Evolutionary conservation across 2,329 filamentous ascomycete species (phyloP).

Genomic region (Aspergillus fischeri): DNA sequence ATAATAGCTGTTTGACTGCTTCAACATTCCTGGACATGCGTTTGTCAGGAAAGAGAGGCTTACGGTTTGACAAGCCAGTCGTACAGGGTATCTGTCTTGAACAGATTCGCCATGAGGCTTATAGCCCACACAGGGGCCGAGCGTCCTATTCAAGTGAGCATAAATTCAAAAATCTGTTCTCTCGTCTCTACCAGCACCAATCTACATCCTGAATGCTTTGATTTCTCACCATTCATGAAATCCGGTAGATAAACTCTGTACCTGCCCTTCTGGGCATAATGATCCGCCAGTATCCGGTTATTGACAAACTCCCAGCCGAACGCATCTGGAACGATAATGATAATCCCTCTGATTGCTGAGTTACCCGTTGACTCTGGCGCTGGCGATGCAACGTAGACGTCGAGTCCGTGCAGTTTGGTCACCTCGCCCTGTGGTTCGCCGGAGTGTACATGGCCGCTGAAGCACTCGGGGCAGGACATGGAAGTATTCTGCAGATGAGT

Average conservation of each 20-base stretch:
- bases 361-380: slow-evolving; percentile 16
- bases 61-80: slow-evolving; percentile 19
- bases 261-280: slow-evolving; percentile 49
- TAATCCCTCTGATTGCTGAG: slow-evolving; percentile 40
- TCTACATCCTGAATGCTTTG: neutral
- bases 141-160: slow-evolving; percentile 9
- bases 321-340: slow-evolving; percentile 54
- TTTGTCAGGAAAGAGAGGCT: neutral
- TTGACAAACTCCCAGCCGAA: slow-evolving; percentile 56
- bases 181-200: neutral
- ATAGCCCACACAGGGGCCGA: slow-evolving; percentile 12
- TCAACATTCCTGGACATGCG: neutral
- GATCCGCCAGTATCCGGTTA: slow-evolving; percentile 51
- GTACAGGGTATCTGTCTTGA: slow-evolving; percentile 3
- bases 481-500: neutral
- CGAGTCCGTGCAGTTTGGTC: slow-evolving; percentile 46
- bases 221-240: slow-evolving; percentile 48
- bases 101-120: slow-evolving; percentile 4
- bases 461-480: slow-evolving; percentile 40
- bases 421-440: slow-evolving; percentile 45
- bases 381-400: slow-evolving; percentile 46
- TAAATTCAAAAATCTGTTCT: neutral
- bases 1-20: slow-evolving; percentile 12
- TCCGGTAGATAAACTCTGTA: slow-evolving; percentile 55
- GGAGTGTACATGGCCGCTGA: slow-evolving; percentile 45